Evolutionary conservation across 306 rosid genomes (phyloP), one percentile per base, ranked within the genome.

Genomic region (Fagus sylvatica): DNA sequence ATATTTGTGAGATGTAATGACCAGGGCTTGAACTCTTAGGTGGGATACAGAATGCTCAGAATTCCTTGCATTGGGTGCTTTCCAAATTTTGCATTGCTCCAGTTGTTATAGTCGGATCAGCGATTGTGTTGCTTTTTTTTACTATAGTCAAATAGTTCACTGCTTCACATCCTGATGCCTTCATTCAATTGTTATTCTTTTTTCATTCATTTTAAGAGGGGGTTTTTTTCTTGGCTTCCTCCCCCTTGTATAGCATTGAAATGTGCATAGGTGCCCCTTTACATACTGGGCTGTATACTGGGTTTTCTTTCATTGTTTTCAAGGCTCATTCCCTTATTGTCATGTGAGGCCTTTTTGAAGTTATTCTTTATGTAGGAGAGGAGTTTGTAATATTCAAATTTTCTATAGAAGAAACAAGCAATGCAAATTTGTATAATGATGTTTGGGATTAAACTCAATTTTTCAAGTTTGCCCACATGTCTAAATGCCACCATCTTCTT

Each of bases 271-370:
- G 76, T 77, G 28, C 28, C 28, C 28, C 28, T 22, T 22, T 22
- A 22, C 28, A 22, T 22, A 62, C 34, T 15, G 42, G 6, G 40
- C 54, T 77, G 77, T 73, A 74, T 70, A 30, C 28, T 83, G 4
- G 48, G 69, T 53, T 8, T 43, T 34, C 36, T 40, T 53, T 57
- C 76, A 6, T 46, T 73, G 22, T 73, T 54, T 65, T 16, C 6
- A 79, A 46, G 39, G 69, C 54, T 46, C 74, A 70, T 74, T 79
- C 66, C 73, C 55, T 76, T 68, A 30, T 42, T 76, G 71, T 60
- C 71, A 51, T 49, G 72, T 69, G 86, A 74, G 76, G 80, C 71
- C 74, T 82, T 80, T 86, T 86, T 81, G 71, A 81, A 74, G 57
- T 53, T 43, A 76, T 8, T 10, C 11, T 16, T 11, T 6, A 3